Evolutionary conservation across 2,329 filamentous ascomycete species (phyloP), one percentile per base, ranked within the genome.

Genomic region (Beauveria sp.): DNA sequence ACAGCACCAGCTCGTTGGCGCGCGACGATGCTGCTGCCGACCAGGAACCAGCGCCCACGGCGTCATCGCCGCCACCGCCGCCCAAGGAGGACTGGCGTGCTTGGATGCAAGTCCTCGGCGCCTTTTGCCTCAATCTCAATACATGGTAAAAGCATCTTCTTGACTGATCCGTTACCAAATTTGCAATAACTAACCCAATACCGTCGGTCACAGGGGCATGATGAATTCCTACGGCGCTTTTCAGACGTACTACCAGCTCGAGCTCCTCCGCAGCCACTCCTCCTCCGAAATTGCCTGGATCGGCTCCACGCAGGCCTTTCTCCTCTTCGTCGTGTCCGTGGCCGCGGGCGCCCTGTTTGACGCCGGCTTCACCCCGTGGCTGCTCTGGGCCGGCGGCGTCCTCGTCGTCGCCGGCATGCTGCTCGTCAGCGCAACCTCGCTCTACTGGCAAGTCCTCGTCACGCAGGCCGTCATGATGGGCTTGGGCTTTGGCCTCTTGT

Each of bases 91-190:
- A 83, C 1, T 67, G 79, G 31, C 68, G 73, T 38, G 83, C 83
- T n/a, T 85, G 82, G 82, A 71, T 76, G 0, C 83, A 85, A 66
- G 81, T 81, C 3, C 74, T 77, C 2, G 73, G 82, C 12, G 78
- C 74, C 2, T 82, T 82, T 66, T 71, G 81, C 53, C 75, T 84
- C 51, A 81, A 83, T 66, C 81, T 85, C 69, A 84, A 80, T 65
- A 82, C 83, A 1, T 86, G 60, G 60, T 62, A 58, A 40, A 16
- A 5, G 34, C 34, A 5, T 12, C 7, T 10, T 16, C 14, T 4
- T n/a, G 6, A 3, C 3, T 7, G 3, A 4, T 48, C 28, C 26
- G 10, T 8, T 22, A n/a, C 5, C 14, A 16, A 40, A 12, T 9
- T 1, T 5, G 20, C 50, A 54, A 10, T 3, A 6, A n/a, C 34